Base-by-base conservation (phyloP, 495 filamentous ascomycete genomes). In the Gamarada debralockiae region DNA sequence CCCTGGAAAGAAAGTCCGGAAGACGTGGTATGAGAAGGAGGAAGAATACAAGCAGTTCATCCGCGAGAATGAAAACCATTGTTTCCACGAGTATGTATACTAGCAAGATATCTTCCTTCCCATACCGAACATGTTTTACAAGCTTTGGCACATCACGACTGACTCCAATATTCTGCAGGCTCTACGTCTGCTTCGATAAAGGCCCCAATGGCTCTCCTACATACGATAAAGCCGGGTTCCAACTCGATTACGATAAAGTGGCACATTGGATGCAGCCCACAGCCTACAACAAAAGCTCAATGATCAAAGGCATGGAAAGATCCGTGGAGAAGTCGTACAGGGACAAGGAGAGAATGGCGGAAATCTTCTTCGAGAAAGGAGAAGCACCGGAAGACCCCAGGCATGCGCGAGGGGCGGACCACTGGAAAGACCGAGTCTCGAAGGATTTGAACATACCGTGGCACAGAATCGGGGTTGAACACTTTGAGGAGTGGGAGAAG, bases 371-470 rank as follows among this genome's bases (percentile, higher is more conserved):
- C 56, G 29, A 48, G 29, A 13, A 27, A 21, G 42, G n/a, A 27
- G 38, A 33, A 13, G 14, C 41, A 50, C n/a, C 18, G 17, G 9
- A 49, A 38, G 9, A 15, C 6, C 10, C 3, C 0, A 22, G 59
- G 15, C 13, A 2, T 0, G 15, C 17, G 12, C 4, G 9, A 0
- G 45, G 43, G 0, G 23, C 22, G 2, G 5, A 49, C 7, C 48
- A 53, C 10, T 47, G 60, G 39, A 59, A 61, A 44, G 69, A 70
- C 37, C 59, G 62, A 7, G 64, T 70, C 22, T 67, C 68, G 9
- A 67, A 64, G 33, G 67, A 70, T 50, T 50, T 70, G 23, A 60
- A 53, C 21, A 49, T 65, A 0, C 65, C 68, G 2, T 69, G 51
- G 53, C 68, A 72, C 47, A 60, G 62, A 31, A 54, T 69, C 12